phyloP scores from a whole-genome alignment of 345 rosid species.

The Populus deltoides region DNA sequence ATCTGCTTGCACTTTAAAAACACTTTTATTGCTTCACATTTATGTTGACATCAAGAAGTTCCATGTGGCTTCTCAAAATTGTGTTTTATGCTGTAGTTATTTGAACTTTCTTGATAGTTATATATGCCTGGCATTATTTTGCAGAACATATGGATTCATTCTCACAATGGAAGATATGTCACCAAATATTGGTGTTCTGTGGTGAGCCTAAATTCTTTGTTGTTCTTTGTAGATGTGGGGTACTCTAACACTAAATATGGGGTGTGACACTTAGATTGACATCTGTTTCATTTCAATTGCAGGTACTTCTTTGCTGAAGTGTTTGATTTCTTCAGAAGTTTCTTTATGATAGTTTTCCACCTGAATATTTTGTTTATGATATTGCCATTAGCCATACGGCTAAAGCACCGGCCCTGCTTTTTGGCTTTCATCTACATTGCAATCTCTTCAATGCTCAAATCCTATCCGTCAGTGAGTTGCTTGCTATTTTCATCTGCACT shows the following conservation, averaged over 20 bases:
- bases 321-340: constrained; percentile 77
- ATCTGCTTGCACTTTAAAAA: background rate
- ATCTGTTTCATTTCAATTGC: constrained; percentile 26
- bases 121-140: constrained; percentile 16
- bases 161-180: constrained; percentile 91
- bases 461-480: constrained; percentile 87
- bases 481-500: background rate
- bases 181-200: constrained; percentile 85
- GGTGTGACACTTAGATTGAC: background rate
- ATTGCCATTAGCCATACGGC: constrained; percentile 80
- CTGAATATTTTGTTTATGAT: constrained; percentile 75
- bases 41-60: background rate
- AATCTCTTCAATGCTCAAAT: constrained; percentile 79
- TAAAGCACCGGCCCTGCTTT: constrained; percentile 85
- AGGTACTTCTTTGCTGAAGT: constrained; percentile 99
- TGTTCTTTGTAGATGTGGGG: background rate
- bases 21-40: constrained; percentile 1
- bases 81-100: background rate
- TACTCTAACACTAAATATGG: background rate
- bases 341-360: constrained; percentile 89
- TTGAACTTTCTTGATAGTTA: constrained; percentile 4
- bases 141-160: constrained; percentile 91
- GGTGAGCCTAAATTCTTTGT: constrained; percentile 46
- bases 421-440: constrained; percentile 79
- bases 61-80: background rate